Conservation (phyloP, 768 basidiomycete species). For the Cystofilobasidium macerans region DNA sequence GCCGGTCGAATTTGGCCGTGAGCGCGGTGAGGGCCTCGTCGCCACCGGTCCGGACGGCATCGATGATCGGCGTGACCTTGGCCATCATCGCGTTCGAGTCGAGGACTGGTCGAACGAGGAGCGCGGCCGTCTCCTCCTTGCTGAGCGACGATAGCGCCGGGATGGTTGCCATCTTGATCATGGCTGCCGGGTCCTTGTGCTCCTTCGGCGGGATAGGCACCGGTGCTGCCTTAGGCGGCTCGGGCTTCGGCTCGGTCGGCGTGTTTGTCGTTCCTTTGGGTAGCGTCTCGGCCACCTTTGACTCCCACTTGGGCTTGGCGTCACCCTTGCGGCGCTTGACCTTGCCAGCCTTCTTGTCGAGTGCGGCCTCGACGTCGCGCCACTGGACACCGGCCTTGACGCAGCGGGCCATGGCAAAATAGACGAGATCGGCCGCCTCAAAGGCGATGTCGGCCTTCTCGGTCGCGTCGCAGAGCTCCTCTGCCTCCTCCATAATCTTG, state of each 20-base stretch:
- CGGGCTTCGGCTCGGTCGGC: conserved; percentile 25
- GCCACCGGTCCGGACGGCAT: conserved; percentile 68
- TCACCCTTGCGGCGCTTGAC: conserved; percentile 79
- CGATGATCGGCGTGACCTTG: conserved; percentile 88
- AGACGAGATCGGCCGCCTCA: conserved; percentile 88
- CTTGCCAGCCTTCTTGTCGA: conserved; percentile 76
- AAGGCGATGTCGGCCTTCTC: conserved; percentile 75
- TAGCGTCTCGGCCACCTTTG: conserved; percentile 19
- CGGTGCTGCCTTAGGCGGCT: conserved; percentile 31
- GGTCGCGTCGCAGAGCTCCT: conserved; percentile 79
- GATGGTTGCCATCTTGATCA: conserved; percentile 64
- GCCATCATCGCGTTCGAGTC: conserved; percentile 75
- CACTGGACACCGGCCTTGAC: conserved; percentile 69
- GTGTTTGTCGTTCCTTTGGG: conserved; percentile 21
- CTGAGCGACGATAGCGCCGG: conserved; percentile 46
- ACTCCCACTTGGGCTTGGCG: conserved; percentile 63
- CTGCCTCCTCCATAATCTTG: conserved; percentile 97
- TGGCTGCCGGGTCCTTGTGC: conserved; percentile 34
- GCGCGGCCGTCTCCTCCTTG: conserved; percentile 49
- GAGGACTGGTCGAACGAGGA: conserved; percentile 81
- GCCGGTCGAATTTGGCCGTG: conserved; percentile 84
- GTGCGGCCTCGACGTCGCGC: conserved; percentile 66
- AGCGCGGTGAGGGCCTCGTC: conserved; percentile 77
- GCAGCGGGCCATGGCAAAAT: conserved; percentile 81
- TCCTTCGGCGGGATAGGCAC: conserved; percentile 29